Conservation (phyloP, 179 eudicot species). For the Amaranthus tricolor region DNA sequence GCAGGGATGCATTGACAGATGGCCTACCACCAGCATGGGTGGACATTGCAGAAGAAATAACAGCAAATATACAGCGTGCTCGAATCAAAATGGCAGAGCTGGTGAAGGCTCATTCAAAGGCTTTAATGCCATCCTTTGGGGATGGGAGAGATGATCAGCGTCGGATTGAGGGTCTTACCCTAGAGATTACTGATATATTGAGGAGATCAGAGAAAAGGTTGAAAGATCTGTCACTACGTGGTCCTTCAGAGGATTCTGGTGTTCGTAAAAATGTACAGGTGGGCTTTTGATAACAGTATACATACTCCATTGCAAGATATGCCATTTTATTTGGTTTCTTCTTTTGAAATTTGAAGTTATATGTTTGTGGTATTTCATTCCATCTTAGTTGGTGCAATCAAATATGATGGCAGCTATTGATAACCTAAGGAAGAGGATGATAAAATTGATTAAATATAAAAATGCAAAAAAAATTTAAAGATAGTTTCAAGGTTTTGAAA, state of each 20-base stretch:
- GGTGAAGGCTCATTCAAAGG: conserved; percentile 49
- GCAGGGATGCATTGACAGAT: conserved; percentile 38
- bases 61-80: conserved; percentile 43
- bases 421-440: no score
- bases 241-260: conserved; percentile 86
- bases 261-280: conserved; percentile 97
- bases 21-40: conserved; percentile 59
- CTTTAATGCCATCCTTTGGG: conserved; percentile 46
- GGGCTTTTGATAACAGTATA: conserved; percentile 12
- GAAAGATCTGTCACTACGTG: conserved; percentile 69
- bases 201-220: conserved; percentile 81
- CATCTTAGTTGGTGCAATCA: neutral
- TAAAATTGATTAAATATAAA: no score
- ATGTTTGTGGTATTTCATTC: neutral
- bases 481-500: no score
- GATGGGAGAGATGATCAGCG: conserved; percentile 51
- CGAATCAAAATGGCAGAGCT: conserved; percentile 47
- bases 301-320: neutral
- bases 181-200: conserved; percentile 50
- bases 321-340: neutral
- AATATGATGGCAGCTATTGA: no score
- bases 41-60: conserved; percentile 50
- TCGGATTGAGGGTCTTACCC: conserved; percentile 42
- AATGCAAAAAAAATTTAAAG: no score
- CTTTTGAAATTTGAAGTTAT: neutral